Base-by-base conservation (phyloP, 495 filamentous ascomycete species). In the Penicillium parvum region DNA sequence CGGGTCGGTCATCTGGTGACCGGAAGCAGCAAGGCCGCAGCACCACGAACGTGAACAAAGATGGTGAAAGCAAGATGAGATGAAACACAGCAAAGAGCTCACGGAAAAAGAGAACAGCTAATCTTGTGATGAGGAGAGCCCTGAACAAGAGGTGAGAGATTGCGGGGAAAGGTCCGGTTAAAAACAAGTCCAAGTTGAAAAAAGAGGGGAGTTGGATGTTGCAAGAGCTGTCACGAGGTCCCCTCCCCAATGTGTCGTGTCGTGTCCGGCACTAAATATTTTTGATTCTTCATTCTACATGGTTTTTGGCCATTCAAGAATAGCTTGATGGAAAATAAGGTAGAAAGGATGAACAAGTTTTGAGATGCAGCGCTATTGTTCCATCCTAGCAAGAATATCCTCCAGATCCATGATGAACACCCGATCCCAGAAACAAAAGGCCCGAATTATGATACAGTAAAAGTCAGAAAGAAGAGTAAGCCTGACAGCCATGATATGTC, bases 1-100 rank as follows among this genome's bases (percentile, higher is more conserved):
- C n/a, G n/a, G n/a, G n/a, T n/a, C n/a, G 48, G 49, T 56, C 52
- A 48, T 52, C 40, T 51, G 51, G 49, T 50, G 47, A 55, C 52
- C 52, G 52, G 14, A 55, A 55, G 37, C 52, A 55, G 52, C 52
- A 50, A 40, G 26, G 21, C 40, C 35, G 45, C 39, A 30, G 14
- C 28, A 43, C 20, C 21, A 25, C 12, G 23, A 29, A 30, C 28
- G 2, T 7, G 28, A 30, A 14, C 28, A 30, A 2, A 12, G 11
- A 7, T 16, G 28, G 25, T 2, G 10, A n/a, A 29, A 28, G 10
- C 1, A 29, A 29, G 11, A 29, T n/a, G 10, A 29, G 5, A 3
- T n/a, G 27, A 15, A 41, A 32, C 12, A n/a, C 14, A 39, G 32
- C 11, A 20, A 30, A 30, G 19, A 7, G n/a, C n/a, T n/a, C n/a